phyloP scores from a whole-genome alignment of 106 monocot species.

The Cymbidium sinense region DNA sequence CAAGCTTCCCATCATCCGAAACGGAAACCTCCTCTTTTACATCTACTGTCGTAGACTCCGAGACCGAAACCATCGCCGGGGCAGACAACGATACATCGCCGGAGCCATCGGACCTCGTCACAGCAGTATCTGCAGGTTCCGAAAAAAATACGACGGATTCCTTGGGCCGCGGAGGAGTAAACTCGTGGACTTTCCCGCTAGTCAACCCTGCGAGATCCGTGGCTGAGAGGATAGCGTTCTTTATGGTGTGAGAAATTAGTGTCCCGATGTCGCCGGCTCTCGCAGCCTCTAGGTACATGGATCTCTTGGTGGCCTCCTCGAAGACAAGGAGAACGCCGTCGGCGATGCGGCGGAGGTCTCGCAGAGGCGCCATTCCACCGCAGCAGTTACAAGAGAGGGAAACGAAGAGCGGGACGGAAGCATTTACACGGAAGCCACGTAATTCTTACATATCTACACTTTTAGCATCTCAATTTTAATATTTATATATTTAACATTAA shows the following conservation, averaged over 20 bases:
- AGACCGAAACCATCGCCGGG: not conserved
- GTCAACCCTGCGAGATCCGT: constrained; percentile 77
- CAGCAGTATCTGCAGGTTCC: constrained; percentile 10
- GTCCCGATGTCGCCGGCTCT: constrained; percentile 33
- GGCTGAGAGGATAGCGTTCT: constrained; percentile 37
- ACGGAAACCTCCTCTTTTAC: not conserved
- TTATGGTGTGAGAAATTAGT: constrained; percentile 28
- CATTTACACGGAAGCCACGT: no score
- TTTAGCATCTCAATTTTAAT: no score
- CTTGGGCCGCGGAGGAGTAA: constrained; percentile 12
- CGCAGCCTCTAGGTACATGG: constrained; percentile 26
- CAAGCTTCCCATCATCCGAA: not conserved
- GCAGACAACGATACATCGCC: constrained; percentile 4
- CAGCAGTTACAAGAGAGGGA: not conserved
- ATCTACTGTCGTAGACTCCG: not conserved
- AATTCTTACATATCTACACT: no score
- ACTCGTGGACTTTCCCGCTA: constrained; percentile 34
- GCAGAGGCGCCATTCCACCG: constrained; percentile 29
- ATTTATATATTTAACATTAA: no score
- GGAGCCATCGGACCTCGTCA: constrained; percentile 8
- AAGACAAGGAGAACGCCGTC: constrained; percentile 64
- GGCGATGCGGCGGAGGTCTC: constrained; percentile 54
- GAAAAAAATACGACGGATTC: constrained; percentile 68
- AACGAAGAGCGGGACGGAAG: no score
- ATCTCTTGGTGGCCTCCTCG: constrained; percentile 40